Evolutionary conservation across 192 early-diverging fungal species (phyloP), one percentile per base, ranked within the genome.

Genomic region (Coemansia sp.): DNA sequence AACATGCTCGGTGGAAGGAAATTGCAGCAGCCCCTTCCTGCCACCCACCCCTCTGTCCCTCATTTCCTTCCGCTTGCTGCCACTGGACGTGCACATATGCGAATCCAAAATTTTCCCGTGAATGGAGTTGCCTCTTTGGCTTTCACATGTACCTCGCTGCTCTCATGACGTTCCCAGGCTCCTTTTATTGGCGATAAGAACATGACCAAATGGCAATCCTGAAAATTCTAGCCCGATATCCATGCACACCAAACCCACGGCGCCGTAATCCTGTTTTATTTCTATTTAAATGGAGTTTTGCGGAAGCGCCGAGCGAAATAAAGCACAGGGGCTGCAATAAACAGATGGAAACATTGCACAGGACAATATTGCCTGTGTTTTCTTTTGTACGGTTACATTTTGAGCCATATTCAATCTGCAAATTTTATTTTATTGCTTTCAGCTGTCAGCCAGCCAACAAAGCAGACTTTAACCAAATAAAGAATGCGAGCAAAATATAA

Each of bases 61-160:
- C 41, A n/a, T 43, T 43, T 43, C 41, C 41, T 43, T 43, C 41
- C 41, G 41, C 9, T 43, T n/a, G 41, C 41, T 43, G 6, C 16
- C 19, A 51, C 19, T 51, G 50, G 27, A 53, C 51, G 51, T 53
- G 51, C 51, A 23, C 51, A 53, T 53, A 53, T 53, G 51, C 8
- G 4, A 22, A 53, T 53, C 51, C 41, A 43, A 43, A 43, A 43
- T 16, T 4, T 32, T 32, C 41, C 4, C 41, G 6, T 43, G 41
- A 9, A 12, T 43, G 11, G 12, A n/a, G 41, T n/a, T 43, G 41
- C 22, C 20, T 53, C 20, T 23, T 22, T 26, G 51, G 18, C 51
- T 53, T 53, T 53, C 51, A 53, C 51, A 27, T 53, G 51, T 53
- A 53, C 51, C 51, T 23, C 51, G 8, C 24, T 24, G 5, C 23